These are phyloP conservation scores for Eucalyptus erythrocorys DNA, from an alignment of 345 rosid genomes.

Conservation along the genomic window DNA sequence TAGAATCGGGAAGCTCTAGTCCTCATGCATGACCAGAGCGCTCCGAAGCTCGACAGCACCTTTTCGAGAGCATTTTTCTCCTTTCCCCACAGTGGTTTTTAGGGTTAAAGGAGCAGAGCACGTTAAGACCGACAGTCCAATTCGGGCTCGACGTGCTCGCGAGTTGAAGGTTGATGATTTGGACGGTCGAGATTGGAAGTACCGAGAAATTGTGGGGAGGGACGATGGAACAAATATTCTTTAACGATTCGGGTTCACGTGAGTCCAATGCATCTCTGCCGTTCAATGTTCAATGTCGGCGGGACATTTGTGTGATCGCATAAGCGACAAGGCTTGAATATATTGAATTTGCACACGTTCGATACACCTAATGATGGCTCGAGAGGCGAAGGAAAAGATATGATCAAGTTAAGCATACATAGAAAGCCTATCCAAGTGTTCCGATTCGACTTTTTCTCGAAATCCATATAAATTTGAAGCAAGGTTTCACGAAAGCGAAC, in stretches of 20 bases:
- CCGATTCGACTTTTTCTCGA: not conserved
- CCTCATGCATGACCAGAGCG: not conserved
- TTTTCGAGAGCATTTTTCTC: not conserved
- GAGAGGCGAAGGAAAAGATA: not conserved
- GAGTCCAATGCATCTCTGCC: not conserved
- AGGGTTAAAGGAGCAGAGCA: not conserved
- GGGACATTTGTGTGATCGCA: not conserved
- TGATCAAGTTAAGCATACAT: fast-evolving
- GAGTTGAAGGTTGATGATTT: not conserved
- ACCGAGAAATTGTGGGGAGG: not conserved
- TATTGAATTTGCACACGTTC: fast-evolving
- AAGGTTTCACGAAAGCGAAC: fast-evolving
- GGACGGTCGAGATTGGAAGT: not conserved
- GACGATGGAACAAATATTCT: not conserved
- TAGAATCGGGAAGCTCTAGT: not conserved
- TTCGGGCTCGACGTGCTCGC: not conserved
- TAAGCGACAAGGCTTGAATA: not conserved
- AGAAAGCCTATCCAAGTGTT: not conserved
- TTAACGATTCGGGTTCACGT: not conserved
- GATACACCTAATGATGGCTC: not conserved
- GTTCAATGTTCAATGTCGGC: not conserved
- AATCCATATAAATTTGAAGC: not conserved
- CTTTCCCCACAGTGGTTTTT: not conserved
- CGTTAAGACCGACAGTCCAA: not conserved
- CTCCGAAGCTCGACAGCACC: not conserved